Evolutionary conservation across 2,329 filamentous ascomycete species (phyloP), one percentile per base, ranked within the genome.

Genomic region (Colletotrichum limetticola): DNA sequence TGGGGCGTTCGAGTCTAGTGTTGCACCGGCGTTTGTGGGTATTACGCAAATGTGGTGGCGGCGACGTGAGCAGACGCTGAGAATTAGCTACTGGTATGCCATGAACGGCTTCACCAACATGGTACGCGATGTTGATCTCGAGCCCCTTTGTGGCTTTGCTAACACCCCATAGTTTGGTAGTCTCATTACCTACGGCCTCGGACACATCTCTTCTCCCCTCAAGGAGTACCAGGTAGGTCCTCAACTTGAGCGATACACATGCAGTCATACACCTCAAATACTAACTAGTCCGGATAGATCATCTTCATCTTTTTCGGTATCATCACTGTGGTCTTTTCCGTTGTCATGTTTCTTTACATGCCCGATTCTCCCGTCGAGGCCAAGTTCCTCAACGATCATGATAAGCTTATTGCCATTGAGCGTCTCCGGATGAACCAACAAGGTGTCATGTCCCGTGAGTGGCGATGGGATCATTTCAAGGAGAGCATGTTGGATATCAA

Each of bases 341-440:
- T 86, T 56, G 85, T 87, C 72, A 76, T 91, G n/a, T 83, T 88
- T 80, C 67, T 87, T 22, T 86, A 88, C 64, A 90, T 93, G 85
- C 91, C 91, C 0, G 91, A 93, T 75, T 91, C 89, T 0, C 91
- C 91, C 0, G 86, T 91, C 77, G 85, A 88, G 26, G 86, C 90
- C 1, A 88, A 86, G 24, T 92, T 91, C 61, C 83, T 92, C 2
- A 84, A 81, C 0, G 84, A 87, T 4, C 82, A 88, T 16, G 90
- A 92, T 58, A 91, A 88, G 68, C 76, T 90, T 0, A 80, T 91
- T 11, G 89, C 90, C 0, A 85, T 91, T 12, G 90, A 92, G 76
- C 83, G 90, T 58, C 77, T 89, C 14, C 81, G 87, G 1, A 85
- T 85, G 76, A 89, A 89, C 58, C 87, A 89, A 63, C 83, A 81